phyloP scores from a whole-genome alignment of 345 rosid genomes.

The Gossypium turneri region DNA sequence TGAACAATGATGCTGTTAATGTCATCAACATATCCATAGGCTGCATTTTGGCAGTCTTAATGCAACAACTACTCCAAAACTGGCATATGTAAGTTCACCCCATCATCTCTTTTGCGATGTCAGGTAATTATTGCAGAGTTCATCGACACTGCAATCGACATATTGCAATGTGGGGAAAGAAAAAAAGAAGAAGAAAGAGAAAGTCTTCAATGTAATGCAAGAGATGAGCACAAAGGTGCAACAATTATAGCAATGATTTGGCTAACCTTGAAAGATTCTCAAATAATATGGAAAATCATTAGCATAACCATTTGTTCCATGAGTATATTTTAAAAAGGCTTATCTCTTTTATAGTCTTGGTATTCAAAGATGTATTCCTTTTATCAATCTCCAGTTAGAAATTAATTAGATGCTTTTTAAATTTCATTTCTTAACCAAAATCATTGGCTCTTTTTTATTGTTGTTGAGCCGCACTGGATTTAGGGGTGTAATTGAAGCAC shows the following conservation, averaged over 20 bases:
- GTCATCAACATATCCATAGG: conserved; percentile 88
- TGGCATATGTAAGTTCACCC: conserved; percentile 14
- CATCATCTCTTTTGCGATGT: neutral
- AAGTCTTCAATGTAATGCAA: neutral
- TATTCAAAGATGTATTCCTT: neutral
- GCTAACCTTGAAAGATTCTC: neutral
- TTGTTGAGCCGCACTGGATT: too few species aligned
- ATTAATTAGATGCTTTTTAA: neutral
- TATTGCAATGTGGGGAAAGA: neutral
- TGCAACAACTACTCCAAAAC: conserved; percentile 56
- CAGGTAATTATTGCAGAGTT: conserved; percentile 17
- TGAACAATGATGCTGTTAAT: conserved; percentile 84
- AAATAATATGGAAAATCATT: neutral
- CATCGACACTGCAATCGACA: neutral
- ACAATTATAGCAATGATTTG: neutral
- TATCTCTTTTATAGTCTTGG: neutral
- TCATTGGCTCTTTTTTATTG: too few species aligned
- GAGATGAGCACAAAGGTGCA: neutral
- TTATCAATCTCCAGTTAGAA: neutral
- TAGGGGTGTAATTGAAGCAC: too few species aligned
- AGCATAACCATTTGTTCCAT: neutral
- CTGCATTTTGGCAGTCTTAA: conserved; percentile 74
- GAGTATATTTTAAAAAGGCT: neutral
- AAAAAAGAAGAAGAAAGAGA: neutral
- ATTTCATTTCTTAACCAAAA: too few species aligned